Evolutionary conservation across 1,284 basidiomycete genomes (phyloP).

Genomic region (Pascua guehoae): DNA sequence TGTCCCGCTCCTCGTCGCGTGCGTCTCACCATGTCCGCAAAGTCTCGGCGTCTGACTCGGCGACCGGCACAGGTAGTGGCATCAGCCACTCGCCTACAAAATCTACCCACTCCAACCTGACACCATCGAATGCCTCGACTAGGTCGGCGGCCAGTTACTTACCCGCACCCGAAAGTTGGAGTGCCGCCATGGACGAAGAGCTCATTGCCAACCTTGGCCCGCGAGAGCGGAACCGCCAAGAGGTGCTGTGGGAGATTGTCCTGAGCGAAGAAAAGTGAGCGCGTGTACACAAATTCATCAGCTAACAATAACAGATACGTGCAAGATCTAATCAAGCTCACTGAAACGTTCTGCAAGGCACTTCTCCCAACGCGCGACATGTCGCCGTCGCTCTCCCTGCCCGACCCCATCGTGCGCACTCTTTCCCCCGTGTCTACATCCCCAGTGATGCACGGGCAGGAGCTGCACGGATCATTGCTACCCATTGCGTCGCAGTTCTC

Average conservation of each 20-base stretch:
- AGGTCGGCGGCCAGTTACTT: slow-evolving; percentile 30
- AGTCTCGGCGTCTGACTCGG: not conserved
- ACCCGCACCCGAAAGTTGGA: slow-evolving; percentile 78
- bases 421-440: slow-evolving; percentile 20
- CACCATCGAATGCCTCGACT: slow-evolving; percentile 2
- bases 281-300: not conserved
- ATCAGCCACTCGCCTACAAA: slow-evolving; percentile 9
- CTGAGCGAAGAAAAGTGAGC: slow-evolving; percentile 88
- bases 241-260: slow-evolving; percentile 97
- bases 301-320: slow-evolving; percentile 68
- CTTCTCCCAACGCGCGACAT: slow-evolving; percentile 69
- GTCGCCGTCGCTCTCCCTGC: slow-evolving; percentile 55
- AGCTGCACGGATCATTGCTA: slow-evolving; percentile 49
- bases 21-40: slow-evolving; percentile 4
- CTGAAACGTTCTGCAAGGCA: slow-evolving; percentile 85
- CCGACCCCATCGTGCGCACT: slow-evolving; percentile 22
- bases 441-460: not conserved
- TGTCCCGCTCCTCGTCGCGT: slow-evolving; percentile 9
- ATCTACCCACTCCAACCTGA: slow-evolving; percentile 5
- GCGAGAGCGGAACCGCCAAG: slow-evolving; percentile 89
- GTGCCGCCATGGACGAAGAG: slow-evolving; percentile 90
- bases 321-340: slow-evolving; percentile 79
- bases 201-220: slow-evolving; percentile 88
- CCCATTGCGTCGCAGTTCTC: slow-evolving; percentile 84
- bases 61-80: not conserved